These are phyloP conservation scores for Phytophthora citrophthora DNA, from an alignment of 352 stramenopile genomes.

Conservation along the genomic window DNA sequence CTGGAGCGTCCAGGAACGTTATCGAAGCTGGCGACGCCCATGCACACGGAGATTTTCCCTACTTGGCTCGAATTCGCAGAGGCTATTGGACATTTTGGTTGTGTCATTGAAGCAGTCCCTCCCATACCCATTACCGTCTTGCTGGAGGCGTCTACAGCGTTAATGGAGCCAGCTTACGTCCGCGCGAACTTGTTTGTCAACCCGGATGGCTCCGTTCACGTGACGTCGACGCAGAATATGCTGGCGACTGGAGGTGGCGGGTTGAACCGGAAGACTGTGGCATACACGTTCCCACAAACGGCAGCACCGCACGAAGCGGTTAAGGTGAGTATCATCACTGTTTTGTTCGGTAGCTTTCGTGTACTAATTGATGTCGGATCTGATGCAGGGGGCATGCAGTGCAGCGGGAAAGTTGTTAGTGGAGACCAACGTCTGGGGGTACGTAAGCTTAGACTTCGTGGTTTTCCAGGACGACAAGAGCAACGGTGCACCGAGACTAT, in stretches of 20 bases:
- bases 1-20: slow-evolving; percentile 57
- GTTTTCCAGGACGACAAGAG: slow-evolving; percentile 71
- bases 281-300: slow-evolving; percentile 82
- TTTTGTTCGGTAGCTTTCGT: background rate
- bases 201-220: slow-evolving; percentile 66
- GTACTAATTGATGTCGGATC: background rate
- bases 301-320: slow-evolving; percentile 79
- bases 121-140: slow-evolving; percentile 8
- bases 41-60: slow-evolving; percentile 62
- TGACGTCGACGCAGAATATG: slow-evolving; percentile 76
- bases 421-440: slow-evolving; percentile 67
- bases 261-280: slow-evolving; percentile 48
- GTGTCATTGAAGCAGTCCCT: slow-evolving; percentile 82
- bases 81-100: slow-evolving; percentile 72
- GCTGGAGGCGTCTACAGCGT: background rate
- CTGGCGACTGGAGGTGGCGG: slow-evolving; percentile 34
- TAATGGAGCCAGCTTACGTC: slow-evolving; percentile 44
- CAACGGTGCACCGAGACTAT: slow-evolving; percentile 55
- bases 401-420: slow-evolving; percentile 26
- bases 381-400: slow-evolving; percentile 26
- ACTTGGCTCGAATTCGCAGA: slow-evolving; percentile 64
- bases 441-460: slow-evolving; percentile 84
- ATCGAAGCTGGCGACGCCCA: slow-evolving; percentile 20
- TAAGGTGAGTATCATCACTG: slow-evolving; percentile 30
- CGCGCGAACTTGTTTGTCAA: slow-evolving; percentile 84